Conservation (phyloP, 2,329 filamentous ascomycete species). For the Ustilaginoidea virens region DNA sequence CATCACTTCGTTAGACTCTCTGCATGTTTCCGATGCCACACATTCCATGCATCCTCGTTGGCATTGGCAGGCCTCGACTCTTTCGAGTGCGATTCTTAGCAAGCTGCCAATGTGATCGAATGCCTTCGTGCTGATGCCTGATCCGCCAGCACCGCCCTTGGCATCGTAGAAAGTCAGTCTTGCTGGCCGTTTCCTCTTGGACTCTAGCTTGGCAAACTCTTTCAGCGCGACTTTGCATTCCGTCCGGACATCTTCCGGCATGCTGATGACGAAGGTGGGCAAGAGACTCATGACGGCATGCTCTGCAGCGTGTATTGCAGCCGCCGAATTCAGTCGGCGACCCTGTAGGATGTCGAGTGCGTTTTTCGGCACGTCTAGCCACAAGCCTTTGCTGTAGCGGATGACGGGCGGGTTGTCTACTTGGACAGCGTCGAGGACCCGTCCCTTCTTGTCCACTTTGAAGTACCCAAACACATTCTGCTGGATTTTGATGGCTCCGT, state of each 20-base stretch:
- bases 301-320: conserved; percentile 86
- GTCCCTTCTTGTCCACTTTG: conserved; percentile 76
- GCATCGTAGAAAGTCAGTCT: conserved; percentile 89
- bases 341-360: conserved; percentile 67
- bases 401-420: conserved; percentile 89
- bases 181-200: conserved; percentile 65
- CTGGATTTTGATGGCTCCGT: conserved; percentile 71
- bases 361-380: conserved; percentile 73
- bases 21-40: conserved; percentile 71
- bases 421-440: conserved; percentile 80
- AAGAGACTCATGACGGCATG: conserved; percentile 78
- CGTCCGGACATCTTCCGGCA: conserved; percentile 82
- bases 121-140: conserved; percentile 78
- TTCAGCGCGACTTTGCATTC: conserved; percentile 86
- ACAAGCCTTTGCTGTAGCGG: conserved; percentile 76
- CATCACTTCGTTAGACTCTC: conserved; percentile 80
- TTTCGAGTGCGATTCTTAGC: conserved; percentile 56
- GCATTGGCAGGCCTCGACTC: conserved; percentile 66
- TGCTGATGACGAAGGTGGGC: conserved; percentile 78
- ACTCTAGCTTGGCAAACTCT: conserved; percentile 62
- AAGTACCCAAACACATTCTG: conserved; percentile 93
- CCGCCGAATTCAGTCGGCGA: conserved; percentile 64
- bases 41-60: conserved; percentile 77
- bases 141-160: conserved; percentile 71
- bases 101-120: conserved; percentile 83